A percentile compares a stretch with the other conserved stretches of the same genome.
These are phyloP conservation scores for Globisporangium paddicum DNA, from an alignment of 352 stramenopile species.

Conservation along the genomic window DNA sequence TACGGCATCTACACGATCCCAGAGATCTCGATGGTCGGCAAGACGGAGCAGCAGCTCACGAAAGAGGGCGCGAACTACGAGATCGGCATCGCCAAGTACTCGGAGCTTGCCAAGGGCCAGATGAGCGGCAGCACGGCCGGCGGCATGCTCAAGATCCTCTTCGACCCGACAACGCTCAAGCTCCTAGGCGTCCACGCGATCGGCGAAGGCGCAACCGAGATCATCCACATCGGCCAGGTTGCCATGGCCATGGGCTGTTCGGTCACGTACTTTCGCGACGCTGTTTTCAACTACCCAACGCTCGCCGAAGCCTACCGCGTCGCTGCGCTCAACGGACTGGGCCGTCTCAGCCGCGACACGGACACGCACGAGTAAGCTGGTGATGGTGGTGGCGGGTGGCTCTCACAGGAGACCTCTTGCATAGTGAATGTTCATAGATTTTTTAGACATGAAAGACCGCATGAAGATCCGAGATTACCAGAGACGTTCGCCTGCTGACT, in stretches of 20 bases:
- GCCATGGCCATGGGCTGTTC: constrained; percentile 77
- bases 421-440: constrained; percentile 15
- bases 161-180: constrained; percentile 74
- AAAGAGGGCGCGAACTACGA: constrained; percentile 80
- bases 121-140: constrained; percentile 79
- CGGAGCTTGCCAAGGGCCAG: constrained; percentile 87
- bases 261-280: constrained; percentile 86
- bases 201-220: constrained; percentile 86
- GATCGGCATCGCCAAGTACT: constrained; percentile 83
- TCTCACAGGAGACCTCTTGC: too few species aligned
- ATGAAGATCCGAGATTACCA: background rate
- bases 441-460: constrained; percentile 8
- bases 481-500: background rate
- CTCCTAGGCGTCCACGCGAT: constrained; percentile 87
- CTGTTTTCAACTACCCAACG: constrained; percentile 92
- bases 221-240: constrained; percentile 92
- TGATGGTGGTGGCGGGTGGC: background rate
- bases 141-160: constrained; percentile 88
- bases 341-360: constrained; percentile 78
- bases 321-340: constrained; percentile 80
- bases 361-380: constrained; percentile 45
- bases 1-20: constrained; percentile 92
- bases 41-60: constrained; percentile 86
- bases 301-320: constrained; percentile 89
- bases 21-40: constrained; percentile 90